These are phyloP conservation scores for Amesomyces nigricolor DNA, from an alignment of 2,329 filamentous ascomycete genomes.

Conservation along the genomic window DNA sequence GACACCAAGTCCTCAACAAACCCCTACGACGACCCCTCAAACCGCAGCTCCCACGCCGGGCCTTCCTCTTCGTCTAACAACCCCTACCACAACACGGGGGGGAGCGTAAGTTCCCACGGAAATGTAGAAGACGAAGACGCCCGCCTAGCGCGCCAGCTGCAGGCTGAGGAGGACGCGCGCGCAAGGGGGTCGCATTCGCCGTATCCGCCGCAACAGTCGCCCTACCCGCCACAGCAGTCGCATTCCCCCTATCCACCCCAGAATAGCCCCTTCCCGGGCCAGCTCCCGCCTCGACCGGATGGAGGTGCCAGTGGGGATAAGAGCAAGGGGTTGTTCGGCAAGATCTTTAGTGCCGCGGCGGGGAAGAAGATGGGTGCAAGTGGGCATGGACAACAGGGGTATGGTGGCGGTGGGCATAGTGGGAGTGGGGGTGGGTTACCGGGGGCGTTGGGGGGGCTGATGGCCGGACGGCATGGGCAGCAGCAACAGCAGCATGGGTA, in stretches of 20 bases:
- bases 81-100: conserved; percentile 23
- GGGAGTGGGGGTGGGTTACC: conserved; percentile 30
- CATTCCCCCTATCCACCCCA: not conserved
- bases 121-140: conserved; percentile 57
- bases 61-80: conserved; percentile 24
- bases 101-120: conserved; percentile 18
- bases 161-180: conserved; percentile 75
- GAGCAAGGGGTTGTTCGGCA: conserved; percentile 39
- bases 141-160: conserved; percentile 66
- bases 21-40: conserved; percentile 20
- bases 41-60: not conserved
- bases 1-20: conserved; percentile 53
- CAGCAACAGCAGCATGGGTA: conserved; percentile 14
- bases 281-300: conserved; percentile 39
- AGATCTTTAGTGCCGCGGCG: conserved; percentile 42
- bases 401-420: conserved; percentile 29
- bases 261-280: conserved; percentile 32
- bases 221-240: no score
- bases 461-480: conserved; percentile 1
- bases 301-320: not conserved
- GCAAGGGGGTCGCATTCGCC: conserved; percentile 32
- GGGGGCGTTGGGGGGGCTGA: conserved; percentile 10
- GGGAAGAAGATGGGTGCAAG: conserved; percentile 33
- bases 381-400: conserved; percentile 16
- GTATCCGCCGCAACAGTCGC: not conserved